Evolutionary conservation across 2,329 filamentous ascomycete genomes (phyloP).

Genomic region (Colletotrichum tropicale): DNA sequence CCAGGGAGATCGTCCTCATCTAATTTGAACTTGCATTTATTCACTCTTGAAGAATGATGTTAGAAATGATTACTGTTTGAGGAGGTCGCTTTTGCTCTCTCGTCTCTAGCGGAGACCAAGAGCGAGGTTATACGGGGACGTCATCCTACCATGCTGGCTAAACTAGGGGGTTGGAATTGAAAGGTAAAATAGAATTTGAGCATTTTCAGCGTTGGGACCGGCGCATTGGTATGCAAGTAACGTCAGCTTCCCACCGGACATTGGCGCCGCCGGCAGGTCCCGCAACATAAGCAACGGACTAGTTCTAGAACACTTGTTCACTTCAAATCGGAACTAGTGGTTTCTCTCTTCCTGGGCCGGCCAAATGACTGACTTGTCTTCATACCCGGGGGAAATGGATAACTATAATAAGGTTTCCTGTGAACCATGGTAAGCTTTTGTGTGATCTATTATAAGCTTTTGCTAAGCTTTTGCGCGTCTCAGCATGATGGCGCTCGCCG

Average conservation of each 20-base stretch:
- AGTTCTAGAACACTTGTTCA: neutral
- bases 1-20: neutral
- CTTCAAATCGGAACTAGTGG: neutral
- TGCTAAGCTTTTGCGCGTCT: neutral
- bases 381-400: neutral
- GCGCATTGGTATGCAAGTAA: neutral
- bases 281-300: neutral
- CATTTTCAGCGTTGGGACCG: neutral
- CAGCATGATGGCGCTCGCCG: neutral
- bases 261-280: neutral
- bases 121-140: rapidly evolving
- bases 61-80: rapidly evolving
- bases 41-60: neutral
- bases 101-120: too few species aligned
- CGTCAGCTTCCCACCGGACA: neutral
- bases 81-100: neutral
- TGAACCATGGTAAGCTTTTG: neutral
- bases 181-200: neutral
- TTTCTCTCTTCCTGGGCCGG: neutral
- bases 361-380: neutral
- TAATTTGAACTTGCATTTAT: neutral
- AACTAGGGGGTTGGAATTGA: neutral
- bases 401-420: neutral
- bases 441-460: neutral
- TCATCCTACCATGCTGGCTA: neutral